Evolutionary conservation across 768 basidiomycete species (phyloP).

Genomic region (Coprinopsis sp.): DNA sequence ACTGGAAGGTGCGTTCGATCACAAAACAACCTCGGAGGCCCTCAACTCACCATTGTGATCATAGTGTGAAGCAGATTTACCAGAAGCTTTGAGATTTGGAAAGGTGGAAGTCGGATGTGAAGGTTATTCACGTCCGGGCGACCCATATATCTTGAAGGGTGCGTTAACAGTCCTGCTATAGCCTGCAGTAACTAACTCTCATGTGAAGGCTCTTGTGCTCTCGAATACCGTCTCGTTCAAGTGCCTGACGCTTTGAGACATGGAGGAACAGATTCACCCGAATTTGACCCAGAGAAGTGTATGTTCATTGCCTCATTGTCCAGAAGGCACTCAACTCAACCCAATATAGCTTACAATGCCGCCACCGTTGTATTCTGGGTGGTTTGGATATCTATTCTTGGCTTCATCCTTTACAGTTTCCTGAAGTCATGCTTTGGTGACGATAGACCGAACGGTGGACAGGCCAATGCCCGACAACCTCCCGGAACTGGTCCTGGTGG

Average conservation of each 20-base stretch:
- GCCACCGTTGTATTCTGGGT: slow-evolving; percentile 48
- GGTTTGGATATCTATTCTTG: slow-evolving; percentile 51
- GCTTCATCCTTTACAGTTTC: slow-evolving; percentile 53
- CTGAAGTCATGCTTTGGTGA: slow-evolving; percentile 48
- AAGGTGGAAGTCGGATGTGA: slow-evolving; percentile 85
- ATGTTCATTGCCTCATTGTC: slow-evolving; percentile 11
- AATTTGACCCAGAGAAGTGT: slow-evolving; percentile 24
- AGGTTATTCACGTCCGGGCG: slow-evolving; percentile 82
- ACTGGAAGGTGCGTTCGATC: slow-evolving; percentile 86
- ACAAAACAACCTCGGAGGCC: too few species aligned
- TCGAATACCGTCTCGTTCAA: slow-evolving; percentile 78
- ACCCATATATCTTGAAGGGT: slow-evolving; percentile 85
- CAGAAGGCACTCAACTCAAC: not conserved
- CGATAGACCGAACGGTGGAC: slow-evolving; percentile 21
- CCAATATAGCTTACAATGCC: slow-evolving; percentile 41
- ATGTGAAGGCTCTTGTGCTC: slow-evolving; percentile 88
- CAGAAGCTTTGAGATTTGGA: slow-evolving; percentile 77
- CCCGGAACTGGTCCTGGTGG: slow-evolving; percentile 34
- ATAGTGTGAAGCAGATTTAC: slow-evolving; percentile 88
- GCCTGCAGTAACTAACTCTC: too few species aligned
- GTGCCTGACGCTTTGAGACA: slow-evolving; percentile 47
- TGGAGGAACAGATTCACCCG: slow-evolving; percentile 23
- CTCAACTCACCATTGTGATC: too few species aligned
- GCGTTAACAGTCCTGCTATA: too few species aligned
- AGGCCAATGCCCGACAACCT: slow-evolving; percentile 24